These are phyloP conservation scores for Pseudohalonectria lignicola DNA, from an alignment of 2,329 filamentous ascomycete species.

Conservation along the genomic window DNA sequence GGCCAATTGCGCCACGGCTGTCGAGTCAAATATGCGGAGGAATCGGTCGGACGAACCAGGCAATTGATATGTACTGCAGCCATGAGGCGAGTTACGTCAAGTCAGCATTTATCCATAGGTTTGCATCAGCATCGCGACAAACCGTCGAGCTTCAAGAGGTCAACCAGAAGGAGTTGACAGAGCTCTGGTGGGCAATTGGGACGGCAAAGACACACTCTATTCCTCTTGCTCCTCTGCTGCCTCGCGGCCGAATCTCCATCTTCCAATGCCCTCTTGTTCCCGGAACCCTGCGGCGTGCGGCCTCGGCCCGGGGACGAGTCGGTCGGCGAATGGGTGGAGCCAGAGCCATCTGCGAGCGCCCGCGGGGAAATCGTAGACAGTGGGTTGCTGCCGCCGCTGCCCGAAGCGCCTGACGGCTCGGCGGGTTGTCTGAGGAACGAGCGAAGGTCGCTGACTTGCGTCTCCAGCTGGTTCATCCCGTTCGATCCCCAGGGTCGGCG, in stretches of 20 bases:
- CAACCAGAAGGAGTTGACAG: neutral
- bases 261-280: slow-evolving; percentile 20
- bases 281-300: neutral
- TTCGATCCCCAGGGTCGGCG: too few species aligned
- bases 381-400: too few species aligned
- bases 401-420: too few species aligned
- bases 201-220: slow-evolving; percentile 45
- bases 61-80: slow-evolving; percentile 47
- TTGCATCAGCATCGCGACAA: too few species aligned
- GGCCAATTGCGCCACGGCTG: too few species aligned
- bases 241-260: slow-evolving; percentile 29
- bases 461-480: slow-evolving; percentile 42
- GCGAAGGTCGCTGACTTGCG: slow-evolving; percentile 41
- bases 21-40: too few species aligned
- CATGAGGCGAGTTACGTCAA: neutral
- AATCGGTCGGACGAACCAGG: slow-evolving; percentile 45
- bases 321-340: neutral
- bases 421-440: slow-evolving; percentile 13
- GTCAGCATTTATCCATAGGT: slow-evolving; percentile 1
- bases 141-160: too few species aligned
- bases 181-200: slow-evolving; percentile 9
- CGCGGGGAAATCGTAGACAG: slow-evolving; percentile 8
- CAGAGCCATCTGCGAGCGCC: slow-evolving; percentile 5
- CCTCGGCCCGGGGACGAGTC: neutral
- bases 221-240: slow-evolving; percentile 49